A percentile compares a stretch with the other conserved stretches of the same genome.
phyloP scores from a whole-genome alignment of 495 filamentous ascomycete species.

The Xylona heveae region DNA sequence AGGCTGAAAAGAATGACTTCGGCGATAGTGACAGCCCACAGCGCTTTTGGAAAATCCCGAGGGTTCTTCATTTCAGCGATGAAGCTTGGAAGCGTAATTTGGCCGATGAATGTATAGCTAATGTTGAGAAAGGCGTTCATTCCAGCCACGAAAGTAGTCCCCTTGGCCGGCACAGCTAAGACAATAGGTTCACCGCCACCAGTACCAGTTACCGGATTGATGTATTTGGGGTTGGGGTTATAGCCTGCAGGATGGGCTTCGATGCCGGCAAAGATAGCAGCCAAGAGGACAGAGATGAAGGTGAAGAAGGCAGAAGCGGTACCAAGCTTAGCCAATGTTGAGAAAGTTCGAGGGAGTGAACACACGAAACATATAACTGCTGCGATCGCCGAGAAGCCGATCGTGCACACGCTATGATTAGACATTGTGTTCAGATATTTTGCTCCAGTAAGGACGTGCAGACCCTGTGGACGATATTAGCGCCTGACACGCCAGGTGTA shows the following conservation, averaged over 20 bases:
- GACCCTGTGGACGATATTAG: constrained; percentile 23
- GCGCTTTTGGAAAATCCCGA: constrained; percentile 69
- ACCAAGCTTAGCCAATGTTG: constrained; percentile 50
- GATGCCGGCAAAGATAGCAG: constrained; percentile 54
- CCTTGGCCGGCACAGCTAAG: constrained; percentile 36
- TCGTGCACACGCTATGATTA: constrained; percentile 39
- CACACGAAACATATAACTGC: constrained; percentile 49
- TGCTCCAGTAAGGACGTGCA: constrained; percentile 60
- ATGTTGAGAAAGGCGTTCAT: constrained; percentile 79
- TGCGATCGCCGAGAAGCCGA: constrained; percentile 49
- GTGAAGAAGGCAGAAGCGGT: constrained; percentile 63
- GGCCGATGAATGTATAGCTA: constrained; percentile 79
- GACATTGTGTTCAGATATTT: constrained; percentile 77
- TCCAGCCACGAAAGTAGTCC: constrained; percentile 59
- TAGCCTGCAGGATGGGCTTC: constrained; percentile 46
- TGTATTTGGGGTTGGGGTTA: constrained; percentile 20
- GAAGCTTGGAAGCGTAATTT: constrained; percentile 78
- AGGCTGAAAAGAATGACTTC: constrained; percentile 66
- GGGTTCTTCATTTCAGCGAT: constrained; percentile 85
- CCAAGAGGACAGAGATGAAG: constrained; percentile 65
- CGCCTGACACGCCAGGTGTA: too few relatives aligned
- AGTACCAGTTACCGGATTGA: constrained; percentile 13
- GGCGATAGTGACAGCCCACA: constrained; percentile 69
- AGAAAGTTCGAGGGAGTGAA: constrained; percentile 68
- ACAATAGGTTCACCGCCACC: constrained; percentile 35